Conservation (phyloP, 2,329 filamentous ascomycete genomes). For the Venturia asperata region DNA sequence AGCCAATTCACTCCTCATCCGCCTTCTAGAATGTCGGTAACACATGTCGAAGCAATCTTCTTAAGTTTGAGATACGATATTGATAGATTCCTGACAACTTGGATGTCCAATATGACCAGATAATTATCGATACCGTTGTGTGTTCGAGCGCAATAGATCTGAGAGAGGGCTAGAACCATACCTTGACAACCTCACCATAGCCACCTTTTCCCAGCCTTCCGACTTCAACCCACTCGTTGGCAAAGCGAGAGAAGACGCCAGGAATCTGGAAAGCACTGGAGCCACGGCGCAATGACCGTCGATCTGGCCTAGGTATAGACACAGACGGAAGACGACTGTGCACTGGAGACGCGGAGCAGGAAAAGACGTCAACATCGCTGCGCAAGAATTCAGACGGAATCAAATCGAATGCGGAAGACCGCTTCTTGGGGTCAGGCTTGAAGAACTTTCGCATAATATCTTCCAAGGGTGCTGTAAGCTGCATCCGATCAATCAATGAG, state of each 20-base stretch:
- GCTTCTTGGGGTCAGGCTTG: slow-evolving; percentile 72
- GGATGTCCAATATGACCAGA: background rate
- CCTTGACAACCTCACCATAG: slow-evolving; percentile 89
- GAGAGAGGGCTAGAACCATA: background rate
- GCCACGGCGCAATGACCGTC: slow-evolving; percentile 16
- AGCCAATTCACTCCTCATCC: background rate
- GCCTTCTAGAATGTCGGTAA: background rate
- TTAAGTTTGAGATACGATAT: background rate
- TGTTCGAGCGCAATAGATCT: background rate
- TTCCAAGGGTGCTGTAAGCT: slow-evolving; percentile 65
- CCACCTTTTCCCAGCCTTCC: slow-evolving; percentile 85
- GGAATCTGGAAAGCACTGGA: slow-evolving; percentile 13
- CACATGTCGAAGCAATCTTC: background rate
- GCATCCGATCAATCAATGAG: slow-evolving; percentile 62
- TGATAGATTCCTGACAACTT: background rate
- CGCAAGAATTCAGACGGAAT: slow-evolving; percentile 52
- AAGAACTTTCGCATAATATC: slow-evolving; percentile 82
- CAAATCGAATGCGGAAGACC: slow-evolving; percentile 72
- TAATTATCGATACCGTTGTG: background rate
- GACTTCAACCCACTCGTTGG: slow-evolving; percentile 83
- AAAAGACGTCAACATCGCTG: slow-evolving; percentile 41
- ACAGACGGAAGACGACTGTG: slow-evolving; percentile 31
- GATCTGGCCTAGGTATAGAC: slow-evolving; percentile 25
- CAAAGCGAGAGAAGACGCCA: slow-evolving; percentile 58
- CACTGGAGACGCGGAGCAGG: slow-evolving; percentile 31